Percentiles rank a stretch among this genome's conserved stretches.
These are phyloP conservation scores for Chrysochromulina parva DNA, from an alignment of 78 protist species.

Conservation along the genomic window DNA sequence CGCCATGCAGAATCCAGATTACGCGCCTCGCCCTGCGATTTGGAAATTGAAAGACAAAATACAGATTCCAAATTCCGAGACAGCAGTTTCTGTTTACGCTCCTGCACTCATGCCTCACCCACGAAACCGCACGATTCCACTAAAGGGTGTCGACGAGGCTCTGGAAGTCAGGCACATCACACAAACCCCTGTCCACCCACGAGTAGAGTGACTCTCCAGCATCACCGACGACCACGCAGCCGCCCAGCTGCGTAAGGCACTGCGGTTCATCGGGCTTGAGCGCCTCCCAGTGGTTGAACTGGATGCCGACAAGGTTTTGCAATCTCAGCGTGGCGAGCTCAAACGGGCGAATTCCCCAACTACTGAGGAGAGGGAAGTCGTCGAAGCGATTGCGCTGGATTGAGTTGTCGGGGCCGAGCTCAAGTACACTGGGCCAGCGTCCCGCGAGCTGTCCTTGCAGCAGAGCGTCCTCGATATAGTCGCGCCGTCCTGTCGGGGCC, in stretches of 20 bases:
- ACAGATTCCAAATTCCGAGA: no score
- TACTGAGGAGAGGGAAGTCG: neutral
- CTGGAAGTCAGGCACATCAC: neutral
- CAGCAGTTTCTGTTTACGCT: no score
- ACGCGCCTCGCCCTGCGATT: no score
- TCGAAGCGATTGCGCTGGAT: neutral
- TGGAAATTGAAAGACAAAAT: no score
- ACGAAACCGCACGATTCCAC: no score
- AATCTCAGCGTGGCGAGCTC: constrained; percentile 37
- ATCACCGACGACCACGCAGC: neutral
- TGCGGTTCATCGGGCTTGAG: constrained; percentile 10
- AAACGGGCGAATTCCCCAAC: constrained; percentile 20
- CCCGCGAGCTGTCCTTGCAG: constrained; percentile 20
- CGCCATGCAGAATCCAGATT: no score
- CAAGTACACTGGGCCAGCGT: neutral
- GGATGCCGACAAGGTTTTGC: neutral
- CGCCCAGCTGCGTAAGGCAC: constrained; percentile 23
- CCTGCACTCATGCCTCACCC: no score
- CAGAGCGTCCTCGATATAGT: constrained; percentile 25
- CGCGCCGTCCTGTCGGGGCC: neutral
- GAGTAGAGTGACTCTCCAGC: neutral
- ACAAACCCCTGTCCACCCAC: neutral
- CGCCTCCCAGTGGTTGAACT: neutral
- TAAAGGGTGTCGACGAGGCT: neutral
- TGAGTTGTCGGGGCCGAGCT: neutral